Evolutionary conservation across 2,329 filamentous ascomycete genomes (phyloP).

Genomic region (Aspergillus puulaauensis): DNA sequence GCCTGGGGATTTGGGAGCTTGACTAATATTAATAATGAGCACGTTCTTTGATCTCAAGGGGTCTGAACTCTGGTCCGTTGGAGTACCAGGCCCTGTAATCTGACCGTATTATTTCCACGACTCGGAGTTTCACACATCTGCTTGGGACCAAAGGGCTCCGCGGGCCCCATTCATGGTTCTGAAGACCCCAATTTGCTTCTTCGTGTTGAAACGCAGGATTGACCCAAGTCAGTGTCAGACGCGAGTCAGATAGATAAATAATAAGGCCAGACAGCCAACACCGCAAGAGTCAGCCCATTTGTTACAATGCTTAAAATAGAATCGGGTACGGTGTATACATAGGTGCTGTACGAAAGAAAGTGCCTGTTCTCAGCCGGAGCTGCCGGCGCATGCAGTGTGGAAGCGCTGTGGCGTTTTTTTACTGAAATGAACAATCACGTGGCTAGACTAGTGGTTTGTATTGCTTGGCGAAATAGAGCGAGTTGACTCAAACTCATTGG

Average conservation of each 20-base stretch:
- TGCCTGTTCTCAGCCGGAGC: too few relatives aligned
- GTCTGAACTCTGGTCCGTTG: neutral
- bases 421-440: too few relatives aligned
- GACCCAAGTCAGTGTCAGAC: neutral
- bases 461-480: too few relatives aligned
- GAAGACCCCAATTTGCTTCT: neutral
- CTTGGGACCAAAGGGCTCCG: neutral
- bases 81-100: neutral
- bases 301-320: too few relatives aligned
- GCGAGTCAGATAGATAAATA: neutral
- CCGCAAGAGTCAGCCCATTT: too few relatives aligned
- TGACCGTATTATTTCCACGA: neutral
- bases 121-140: neutral
- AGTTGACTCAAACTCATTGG: too few relatives aligned
- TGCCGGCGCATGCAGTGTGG: too few relatives aligned
- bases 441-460: too few relatives aligned
- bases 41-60: neutral
- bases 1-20: neutral
- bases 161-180: too few relatives aligned
- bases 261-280: neutral
- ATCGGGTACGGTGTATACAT: too few relatives aligned
- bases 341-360: too few relatives aligned
- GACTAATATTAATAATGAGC: neutral
- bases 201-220: neutral
- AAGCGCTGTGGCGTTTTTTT: too few relatives aligned